Evolutionary conservation across 176 grass and related monocot genomes (phyloP).

Genomic region (Cymbopogon citratus): DNA sequence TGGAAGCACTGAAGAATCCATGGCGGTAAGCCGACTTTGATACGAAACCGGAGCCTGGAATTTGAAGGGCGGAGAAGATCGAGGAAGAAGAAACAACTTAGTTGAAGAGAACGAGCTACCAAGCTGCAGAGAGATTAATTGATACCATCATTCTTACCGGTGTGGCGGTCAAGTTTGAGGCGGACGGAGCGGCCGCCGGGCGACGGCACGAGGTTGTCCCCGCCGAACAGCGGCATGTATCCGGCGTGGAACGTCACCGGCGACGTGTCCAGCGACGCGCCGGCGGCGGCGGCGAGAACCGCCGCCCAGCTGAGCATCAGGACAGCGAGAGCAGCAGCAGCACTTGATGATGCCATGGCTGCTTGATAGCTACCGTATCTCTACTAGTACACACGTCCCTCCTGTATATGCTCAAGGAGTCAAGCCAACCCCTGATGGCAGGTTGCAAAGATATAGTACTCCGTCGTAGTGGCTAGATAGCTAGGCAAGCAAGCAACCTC

Average conservation of each 20-base stretch:
- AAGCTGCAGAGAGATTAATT: background rate
- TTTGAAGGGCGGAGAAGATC: background rate
- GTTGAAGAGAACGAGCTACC: too few species aligned
- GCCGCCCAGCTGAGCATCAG: background rate
- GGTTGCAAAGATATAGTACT: background rate
- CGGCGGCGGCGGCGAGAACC: background rate
- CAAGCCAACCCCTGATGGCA: too few species aligned
- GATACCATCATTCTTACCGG: constrained; percentile 29
- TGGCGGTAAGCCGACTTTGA: constrained; percentile 62
- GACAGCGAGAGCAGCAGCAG: background rate
- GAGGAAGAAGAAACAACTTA: background rate
- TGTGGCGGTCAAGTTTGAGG: constrained; percentile 60
- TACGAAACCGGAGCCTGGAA: constrained; percentile 71
- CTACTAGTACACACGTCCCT: background rate
- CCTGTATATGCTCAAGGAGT: background rate
- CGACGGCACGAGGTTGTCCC: constrained; percentile 54
- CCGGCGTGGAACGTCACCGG: constrained; percentile 53
- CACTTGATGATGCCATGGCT: background rate
- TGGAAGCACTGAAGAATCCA: constrained; percentile 80
- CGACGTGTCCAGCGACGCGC: constrained; percentile 25
- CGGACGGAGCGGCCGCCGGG: constrained; percentile 38
- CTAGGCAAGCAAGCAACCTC: background rate
- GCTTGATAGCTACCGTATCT: background rate
- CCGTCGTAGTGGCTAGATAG: background rate
- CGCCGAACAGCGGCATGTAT: constrained; percentile 63